Evolutionary conservation across 2,329 filamentous ascomycete genomes (phyloP).

Genomic region (Aspergillus pseudoviridinutans): DNA sequence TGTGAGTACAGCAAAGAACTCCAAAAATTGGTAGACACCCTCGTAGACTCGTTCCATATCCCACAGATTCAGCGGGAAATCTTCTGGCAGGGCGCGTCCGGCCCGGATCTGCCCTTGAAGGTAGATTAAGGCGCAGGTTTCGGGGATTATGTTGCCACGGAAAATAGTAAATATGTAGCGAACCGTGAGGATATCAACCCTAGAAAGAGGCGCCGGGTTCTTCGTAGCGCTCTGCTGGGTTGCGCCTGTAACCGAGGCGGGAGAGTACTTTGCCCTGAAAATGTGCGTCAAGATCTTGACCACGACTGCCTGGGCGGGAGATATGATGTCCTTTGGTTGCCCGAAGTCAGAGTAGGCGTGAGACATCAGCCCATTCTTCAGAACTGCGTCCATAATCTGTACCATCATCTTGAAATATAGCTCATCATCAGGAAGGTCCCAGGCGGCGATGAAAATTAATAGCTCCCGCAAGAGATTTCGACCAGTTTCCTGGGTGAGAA

Average conservation of each 20-base stretch:
- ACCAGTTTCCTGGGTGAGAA: slow-evolving; percentile 84
- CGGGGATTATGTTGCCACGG: slow-evolving; percentile 85
- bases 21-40: slow-evolving; percentile 87
- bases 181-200: slow-evolving; percentile 63
- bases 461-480: slow-evolving; percentile 85
- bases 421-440: slow-evolving; percentile 90
- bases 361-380: slow-evolving; percentile 82
- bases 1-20: slow-evolving; percentile 85
- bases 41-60: slow-evolving; percentile 97
- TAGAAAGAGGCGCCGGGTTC: slow-evolving; percentile 52
- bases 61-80: slow-evolving; percentile 93
- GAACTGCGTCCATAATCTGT: slow-evolving; percentile 89
- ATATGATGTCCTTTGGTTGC: slow-evolving; percentile 94
- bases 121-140: slow-evolving; percentile 91
- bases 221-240: slow-evolving; percentile 52
- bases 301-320: slow-evolving; percentile 87
- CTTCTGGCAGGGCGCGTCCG: slow-evolving; percentile 69
- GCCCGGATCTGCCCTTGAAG: slow-evolving; percentile 85
- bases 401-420: slow-evolving; percentile 96
- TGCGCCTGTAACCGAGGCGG: slow-evolving; percentile 44
- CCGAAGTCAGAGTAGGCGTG: slow-evolving; percentile 89
- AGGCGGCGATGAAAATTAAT: slow-evolving; percentile 92
- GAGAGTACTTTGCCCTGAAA: slow-evolving; percentile 62
- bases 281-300: slow-evolving; percentile 88
- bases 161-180: slow-evolving; percentile 93